Evolutionary conservation across 768 basidiomycete species (phyloP), one percentile per base, ranked within the genome.

Genomic region (Amanita inopinata): DNA sequence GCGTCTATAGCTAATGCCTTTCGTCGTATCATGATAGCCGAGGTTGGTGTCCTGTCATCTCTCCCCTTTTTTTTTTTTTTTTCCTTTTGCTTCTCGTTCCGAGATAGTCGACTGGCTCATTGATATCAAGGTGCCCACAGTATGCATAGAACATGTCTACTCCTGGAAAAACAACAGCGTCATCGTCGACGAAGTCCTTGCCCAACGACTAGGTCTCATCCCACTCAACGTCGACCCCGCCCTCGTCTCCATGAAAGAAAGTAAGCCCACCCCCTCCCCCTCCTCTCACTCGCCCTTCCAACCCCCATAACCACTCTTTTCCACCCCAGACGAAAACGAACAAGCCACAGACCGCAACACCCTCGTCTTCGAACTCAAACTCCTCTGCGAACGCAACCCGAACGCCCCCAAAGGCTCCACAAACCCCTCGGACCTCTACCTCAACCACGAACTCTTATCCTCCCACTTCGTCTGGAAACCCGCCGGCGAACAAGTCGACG

Each of bases 1-100:
- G 88, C 96, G 0, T 87, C 90, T 11, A 86, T 99, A 46, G 92
- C 96, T 22, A 98, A 99, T 60, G 91, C 94, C 0, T 77, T 94
- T 50, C 73, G 96, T 19, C 72, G 96, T 44, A 90, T 96, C 42
- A 70, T 97, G 57, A 86, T 98, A 35, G 85, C 94, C 7, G 96
- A 99, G 74, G 93, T 91, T 45, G 40, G 76, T 60, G 22, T 24
- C 3, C n/a, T n/a, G n/a, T n/a, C n/a, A n/a, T n/a, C n/a, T n/a
- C n/a, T n/a, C n/a, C n/a, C n/a, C n/a, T n/a, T n/a, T n/a, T n/a
- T n/a, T 25, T 12, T 31, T 33, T 9, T 35, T 33, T 40, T 40
- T 27, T 14, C 3, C 10, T 23, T 23, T 7, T 33, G 11, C 6
- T 31, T 27, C 17, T 3, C 20, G 14, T 19, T n/a, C 28, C 41